These are phyloP conservation scores for Seminavis robusta DNA, from an alignment of 108 stramenopile genomes.

Conservation along the genomic window DNA sequence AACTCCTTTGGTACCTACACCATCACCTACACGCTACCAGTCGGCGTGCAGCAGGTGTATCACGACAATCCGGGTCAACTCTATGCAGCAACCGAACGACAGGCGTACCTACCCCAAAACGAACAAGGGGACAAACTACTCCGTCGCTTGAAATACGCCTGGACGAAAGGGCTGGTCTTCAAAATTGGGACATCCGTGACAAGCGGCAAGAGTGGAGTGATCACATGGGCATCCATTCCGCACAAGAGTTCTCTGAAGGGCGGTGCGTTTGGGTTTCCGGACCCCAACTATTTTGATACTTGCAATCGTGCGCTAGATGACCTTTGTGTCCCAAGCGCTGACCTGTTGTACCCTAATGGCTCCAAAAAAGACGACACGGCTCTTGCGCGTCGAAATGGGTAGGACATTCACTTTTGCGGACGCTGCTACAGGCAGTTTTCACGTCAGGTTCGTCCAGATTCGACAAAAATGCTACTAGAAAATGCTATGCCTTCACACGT, in stretches of 20 bases:
- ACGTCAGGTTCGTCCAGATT: no score
- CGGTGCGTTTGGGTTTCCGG: constrained; percentile 52
- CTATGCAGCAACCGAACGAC: background rate
- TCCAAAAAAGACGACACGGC: no score
- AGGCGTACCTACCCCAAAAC: constrained; percentile 5
- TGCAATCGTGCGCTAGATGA: constrained; percentile 40
- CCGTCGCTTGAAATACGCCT: constrained; percentile 46
- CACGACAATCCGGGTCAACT: constrained; percentile 14
- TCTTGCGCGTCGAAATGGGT: no score
- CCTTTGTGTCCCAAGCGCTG: constrained; percentile 31
- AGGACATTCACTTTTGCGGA: no score
- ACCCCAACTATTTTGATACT: constrained; percentile 36
- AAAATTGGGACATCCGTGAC: constrained; percentile 46
- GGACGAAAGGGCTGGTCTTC: constrained; percentile 45
- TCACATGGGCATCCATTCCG: constrained; percentile 50
- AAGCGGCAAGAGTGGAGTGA: constrained; percentile 19
- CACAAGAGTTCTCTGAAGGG: constrained; percentile 48
- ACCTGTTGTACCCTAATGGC: background rate
- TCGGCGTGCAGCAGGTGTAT: constrained; percentile 33
- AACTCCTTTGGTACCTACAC: constrained; percentile 2
- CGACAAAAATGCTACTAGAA: no score
- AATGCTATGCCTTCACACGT: no score
- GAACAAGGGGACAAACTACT: constrained; percentile 19
- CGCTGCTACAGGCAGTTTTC: no score
- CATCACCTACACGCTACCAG: constrained; percentile 25